These are phyloP conservation scores for Neonectria faginata DNA, from an alignment of 2,329 filamentous ascomycete genomes.

Conservation along the genomic window DNA sequence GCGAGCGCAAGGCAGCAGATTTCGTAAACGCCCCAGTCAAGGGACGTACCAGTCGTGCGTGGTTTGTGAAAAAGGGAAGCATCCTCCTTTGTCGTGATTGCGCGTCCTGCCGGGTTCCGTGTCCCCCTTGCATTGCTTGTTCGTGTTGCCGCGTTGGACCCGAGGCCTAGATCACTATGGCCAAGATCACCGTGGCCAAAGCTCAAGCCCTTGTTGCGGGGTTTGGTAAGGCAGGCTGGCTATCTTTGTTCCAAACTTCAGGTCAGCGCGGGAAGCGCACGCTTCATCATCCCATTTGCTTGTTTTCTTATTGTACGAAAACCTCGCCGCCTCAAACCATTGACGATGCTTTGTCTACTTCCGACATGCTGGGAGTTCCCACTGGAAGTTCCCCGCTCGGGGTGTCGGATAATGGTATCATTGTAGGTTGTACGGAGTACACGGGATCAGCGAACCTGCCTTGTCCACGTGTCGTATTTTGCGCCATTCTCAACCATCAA, in stretches of 20 bases:
- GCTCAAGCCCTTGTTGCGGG: neutral
- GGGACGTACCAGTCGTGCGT: neutral
- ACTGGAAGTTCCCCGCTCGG: neutral
- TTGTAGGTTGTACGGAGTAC: neutral
- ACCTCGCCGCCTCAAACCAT: neutral
- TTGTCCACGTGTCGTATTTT: neutral
- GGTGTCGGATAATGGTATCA: slow-evolving; percentile 1
- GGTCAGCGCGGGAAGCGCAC: neutral
- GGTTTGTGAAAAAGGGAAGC: neutral
- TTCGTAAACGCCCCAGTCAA: slow-evolving; percentile 8
- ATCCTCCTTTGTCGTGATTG: slow-evolving; percentile 2
- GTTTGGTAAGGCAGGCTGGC: neutral
- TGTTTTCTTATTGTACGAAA: slow-evolving; percentile 2
- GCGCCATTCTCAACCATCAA: slow-evolving; percentile 27
- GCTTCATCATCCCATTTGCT: neutral
- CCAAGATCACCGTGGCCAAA: neutral
- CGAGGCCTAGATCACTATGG: neutral
- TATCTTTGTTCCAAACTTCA: neutral
- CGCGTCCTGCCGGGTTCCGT: neutral
- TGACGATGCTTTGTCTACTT: neutral
- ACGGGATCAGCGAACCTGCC: neutral
- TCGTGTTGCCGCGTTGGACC: neutral
- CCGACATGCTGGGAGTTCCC: no score
- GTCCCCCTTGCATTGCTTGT: neutral
- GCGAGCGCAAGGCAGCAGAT: neutral